A percentile compares a stretch with the other conserved stretches of the same genome.
Conservation (phyloP, 208 protist genomes). For the Sergeia podlipaevii region DNA sequence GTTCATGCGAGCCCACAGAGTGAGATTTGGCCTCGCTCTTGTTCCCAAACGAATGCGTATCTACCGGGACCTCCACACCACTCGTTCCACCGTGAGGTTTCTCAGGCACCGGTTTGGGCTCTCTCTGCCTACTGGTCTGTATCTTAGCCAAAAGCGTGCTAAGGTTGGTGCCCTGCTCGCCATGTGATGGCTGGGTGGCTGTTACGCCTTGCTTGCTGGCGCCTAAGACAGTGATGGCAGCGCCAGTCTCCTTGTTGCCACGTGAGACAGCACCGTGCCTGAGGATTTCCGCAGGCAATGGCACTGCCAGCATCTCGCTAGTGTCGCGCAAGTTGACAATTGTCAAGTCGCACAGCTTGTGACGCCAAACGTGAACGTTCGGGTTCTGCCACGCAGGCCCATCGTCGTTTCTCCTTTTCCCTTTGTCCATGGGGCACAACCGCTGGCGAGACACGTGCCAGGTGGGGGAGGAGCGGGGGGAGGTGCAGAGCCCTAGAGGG, state of each 20-base stretch:
- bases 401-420: slow-evolving; percentile 18
- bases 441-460: too few species aligned
- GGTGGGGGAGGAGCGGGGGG: not conserved
- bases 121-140: slow-evolving; percentile 14
- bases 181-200: not conserved
- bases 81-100: too few species aligned
- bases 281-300: not conserved
- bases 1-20: not conserved
- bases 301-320: slow-evolving; percentile 26
- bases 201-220: not conserved
- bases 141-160: slow-evolving; percentile 34
- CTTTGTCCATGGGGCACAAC: slow-evolving; percentile 4
- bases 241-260: slow-evolving; percentile 10
- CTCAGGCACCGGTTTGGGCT: too few species aligned
- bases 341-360: slow-evolving; percentile 50
- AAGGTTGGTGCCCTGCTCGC: slow-evolving; percentile 5
- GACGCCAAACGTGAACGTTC: slow-evolving; percentile 60
- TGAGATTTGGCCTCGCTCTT: not conserved
- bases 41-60: too few species aligned
- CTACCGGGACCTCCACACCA: too few species aligned
- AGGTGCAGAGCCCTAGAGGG: not conserved
- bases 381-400: slow-evolving; percentile 33
- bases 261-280: not conserved
- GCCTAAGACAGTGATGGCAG: not conserved
- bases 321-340: slow-evolving; percentile 68